Evolutionary conservation across 495 filamentous ascomycete species (phyloP).

Genomic region (Platismatia glauca): DNA sequence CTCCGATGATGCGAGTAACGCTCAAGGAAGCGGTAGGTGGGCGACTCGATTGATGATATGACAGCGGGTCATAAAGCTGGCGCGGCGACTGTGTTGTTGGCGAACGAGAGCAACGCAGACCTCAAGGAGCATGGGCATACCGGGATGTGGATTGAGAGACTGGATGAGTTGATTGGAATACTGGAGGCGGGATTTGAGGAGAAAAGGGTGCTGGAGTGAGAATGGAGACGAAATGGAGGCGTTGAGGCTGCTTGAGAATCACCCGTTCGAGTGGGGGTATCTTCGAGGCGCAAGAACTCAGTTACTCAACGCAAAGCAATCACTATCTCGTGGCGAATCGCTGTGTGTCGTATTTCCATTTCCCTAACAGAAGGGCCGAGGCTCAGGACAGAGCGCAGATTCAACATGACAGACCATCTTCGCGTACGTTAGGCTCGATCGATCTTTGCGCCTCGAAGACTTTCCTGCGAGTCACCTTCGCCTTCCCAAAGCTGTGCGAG

Average conservation of each 20-base stretch:
- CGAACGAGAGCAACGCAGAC: slow-evolving; percentile 69
- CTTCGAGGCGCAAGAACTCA: background rate
- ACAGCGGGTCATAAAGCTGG: slow-evolving; percentile 77
- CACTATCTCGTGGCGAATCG: too few relatives aligned
- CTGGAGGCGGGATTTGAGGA: slow-evolving; percentile 28
- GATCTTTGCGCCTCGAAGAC: background rate
- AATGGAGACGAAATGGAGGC: background rate
- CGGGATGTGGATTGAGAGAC: slow-evolving; percentile 53
- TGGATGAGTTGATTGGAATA: slow-evolving; percentile 66
- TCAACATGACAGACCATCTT: background rate
- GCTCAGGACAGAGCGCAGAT: background rate
- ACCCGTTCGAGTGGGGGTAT: background rate
- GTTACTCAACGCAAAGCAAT: background rate
- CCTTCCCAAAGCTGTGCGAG: background rate
- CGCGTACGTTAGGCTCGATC: background rate
- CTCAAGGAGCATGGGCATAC: slow-evolving; percentile 70
- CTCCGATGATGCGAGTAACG: slow-evolving; percentile 1
- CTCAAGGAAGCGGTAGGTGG: slow-evolving; percentile 45
- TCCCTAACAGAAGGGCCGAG: too few relatives aligned
- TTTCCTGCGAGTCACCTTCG: background rate
- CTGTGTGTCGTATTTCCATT: too few relatives aligned
- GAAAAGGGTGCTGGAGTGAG: background rate
- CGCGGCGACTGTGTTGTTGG: slow-evolving; percentile 78
- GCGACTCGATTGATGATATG: slow-evolving; percentile 92
- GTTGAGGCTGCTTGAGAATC: background rate